phyloP scores from a whole-genome alignment of 768 basidiomycete species.

The Mycena haematopus region DNA sequence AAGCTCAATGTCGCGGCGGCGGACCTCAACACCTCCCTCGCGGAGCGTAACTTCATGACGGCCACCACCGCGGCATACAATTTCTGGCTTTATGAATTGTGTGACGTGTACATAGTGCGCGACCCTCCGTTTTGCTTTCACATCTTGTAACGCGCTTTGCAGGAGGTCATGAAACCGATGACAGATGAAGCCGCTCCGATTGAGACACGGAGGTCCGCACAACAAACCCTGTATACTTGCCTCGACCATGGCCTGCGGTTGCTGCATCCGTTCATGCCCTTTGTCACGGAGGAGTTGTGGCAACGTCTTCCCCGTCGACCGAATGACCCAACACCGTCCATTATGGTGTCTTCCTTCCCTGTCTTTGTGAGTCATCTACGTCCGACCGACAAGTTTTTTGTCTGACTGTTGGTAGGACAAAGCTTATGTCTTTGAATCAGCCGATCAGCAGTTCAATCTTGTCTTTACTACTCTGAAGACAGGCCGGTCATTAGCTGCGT shows the following conservation, averaged over 20 bases:
- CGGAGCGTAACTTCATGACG: conserved; percentile 89
- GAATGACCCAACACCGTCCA: conserved; percentile 81
- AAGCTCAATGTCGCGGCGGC: conserved; percentile 84
- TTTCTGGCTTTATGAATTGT: conserved; percentile 99
- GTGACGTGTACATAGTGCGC: conserved; percentile 96
- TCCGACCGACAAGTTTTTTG: not conserved
- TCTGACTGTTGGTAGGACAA: conserved; percentile 53
- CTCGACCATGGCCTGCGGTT: conserved; percentile 89
- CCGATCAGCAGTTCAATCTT: conserved; percentile 85
- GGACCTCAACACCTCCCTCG: conserved; percentile 77
- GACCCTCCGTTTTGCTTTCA: not conserved
- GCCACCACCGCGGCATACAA: conserved; percentile 87
- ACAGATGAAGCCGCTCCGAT: conserved; percentile 77
- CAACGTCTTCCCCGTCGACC: conserved; percentile 90
- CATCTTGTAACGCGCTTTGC: conserved; percentile 20
- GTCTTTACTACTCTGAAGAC: conserved; percentile 81
- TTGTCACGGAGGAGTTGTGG: conserved; percentile 98
- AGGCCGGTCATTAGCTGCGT: conserved; percentile 85
- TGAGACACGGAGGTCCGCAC: conserved; percentile 77
- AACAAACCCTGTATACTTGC: conserved; percentile 95
- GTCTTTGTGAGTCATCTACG: conserved; percentile 60
- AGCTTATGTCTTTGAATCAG: conserved; percentile 67
- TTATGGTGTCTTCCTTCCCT: conserved; percentile 91
- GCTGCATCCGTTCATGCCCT: conserved; percentile 99
- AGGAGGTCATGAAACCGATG: conserved; percentile 99